Evolutionary conservation across 2,329 filamentous ascomycete species (phyloP).

Genomic region (Penicillium hesseltinei): DNA sequence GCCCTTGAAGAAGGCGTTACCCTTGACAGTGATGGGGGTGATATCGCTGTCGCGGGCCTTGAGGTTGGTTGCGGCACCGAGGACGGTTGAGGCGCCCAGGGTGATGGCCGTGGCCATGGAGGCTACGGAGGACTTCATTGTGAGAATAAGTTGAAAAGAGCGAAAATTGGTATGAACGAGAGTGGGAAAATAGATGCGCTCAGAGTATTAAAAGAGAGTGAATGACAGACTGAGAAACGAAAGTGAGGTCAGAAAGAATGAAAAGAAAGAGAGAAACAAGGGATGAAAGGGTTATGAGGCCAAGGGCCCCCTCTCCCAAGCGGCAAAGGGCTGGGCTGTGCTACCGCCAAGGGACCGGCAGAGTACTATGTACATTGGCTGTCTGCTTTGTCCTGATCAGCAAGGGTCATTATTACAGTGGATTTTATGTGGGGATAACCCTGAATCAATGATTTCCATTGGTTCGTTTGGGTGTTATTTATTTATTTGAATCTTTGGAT

Average conservation of each 20-base stretch:
- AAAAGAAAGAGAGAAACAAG: constrained; percentile 22
- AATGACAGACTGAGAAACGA: constrained; percentile 22
- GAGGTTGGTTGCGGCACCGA: constrained; percentile 42
- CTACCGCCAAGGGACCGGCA: constrained; percentile 2
- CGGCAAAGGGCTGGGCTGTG: constrained; percentile 8
- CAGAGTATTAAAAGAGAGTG: constrained; percentile 16
- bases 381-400: constrained; percentile 8
- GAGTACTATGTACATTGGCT: constrained; percentile 1
- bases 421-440: neutral
- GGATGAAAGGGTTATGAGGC: constrained; percentile 17
- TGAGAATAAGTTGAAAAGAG: neutral
- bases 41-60: constrained; percentile 45
- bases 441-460: neutral
- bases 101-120: constrained; percentile 49
- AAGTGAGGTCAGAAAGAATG: constrained; percentile 17
- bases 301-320: neutral
- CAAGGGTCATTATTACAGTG: constrained; percentile 12
- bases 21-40: constrained; percentile 60
- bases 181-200: constrained; percentile 13
- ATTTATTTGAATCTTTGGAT: neutral
- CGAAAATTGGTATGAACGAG: constrained; percentile 17
- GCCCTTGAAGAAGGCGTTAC: constrained; percentile 66
- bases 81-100: constrained; percentile 47
- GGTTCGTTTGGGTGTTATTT: neutral
- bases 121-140: constrained; percentile 56